A percentile compares a stretch with the other conserved stretches of the same genome.
phyloP scores from a whole-genome alignment of 495 filamentous ascomycete genomes.

The Tuber umbilicatum region DNA sequence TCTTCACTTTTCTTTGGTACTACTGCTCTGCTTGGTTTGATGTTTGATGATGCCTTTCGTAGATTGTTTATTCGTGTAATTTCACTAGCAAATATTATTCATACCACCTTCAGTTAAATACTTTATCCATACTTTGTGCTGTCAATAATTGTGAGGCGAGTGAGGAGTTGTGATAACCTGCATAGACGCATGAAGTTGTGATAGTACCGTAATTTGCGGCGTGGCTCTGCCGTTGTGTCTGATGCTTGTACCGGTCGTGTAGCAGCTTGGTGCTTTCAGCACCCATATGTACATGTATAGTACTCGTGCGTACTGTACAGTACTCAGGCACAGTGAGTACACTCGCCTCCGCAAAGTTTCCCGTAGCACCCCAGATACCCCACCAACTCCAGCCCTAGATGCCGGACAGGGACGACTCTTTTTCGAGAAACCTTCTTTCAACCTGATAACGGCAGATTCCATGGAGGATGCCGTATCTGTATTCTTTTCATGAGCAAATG shows the following conservation, averaged over 20 bases:
- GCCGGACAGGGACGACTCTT: too few species aligned
- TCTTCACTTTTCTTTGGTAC: slow-evolving; percentile 10
- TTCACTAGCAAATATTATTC: not conserved
- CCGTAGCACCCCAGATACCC: too few species aligned
- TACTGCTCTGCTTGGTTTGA: not conserved
- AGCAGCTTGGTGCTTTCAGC: not conserved
- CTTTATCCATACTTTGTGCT: not conserved
- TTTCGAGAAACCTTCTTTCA: too few species aligned
- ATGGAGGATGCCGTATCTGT: too few species aligned
- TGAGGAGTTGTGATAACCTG: not conserved
- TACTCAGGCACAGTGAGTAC: too few species aligned
- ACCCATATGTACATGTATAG: too few species aligned
- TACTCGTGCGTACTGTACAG: too few species aligned
- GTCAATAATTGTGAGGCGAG: not conserved
- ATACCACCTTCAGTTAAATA: not conserved
- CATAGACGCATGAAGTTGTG: not conserved
- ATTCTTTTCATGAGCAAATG: too few species aligned
- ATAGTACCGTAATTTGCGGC: not conserved
- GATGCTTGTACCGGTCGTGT: not conserved
- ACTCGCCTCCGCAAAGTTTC: too few species aligned
- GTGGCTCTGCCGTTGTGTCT: not conserved
- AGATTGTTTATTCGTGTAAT: not conserved
- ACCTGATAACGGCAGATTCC: too few species aligned
- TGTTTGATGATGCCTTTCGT: slow-evolving; percentile 4
- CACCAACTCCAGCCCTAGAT: too few species aligned